Conservation (phyloP, 805 yeast species). For the Yamadazyma phyllophila region DNA sequence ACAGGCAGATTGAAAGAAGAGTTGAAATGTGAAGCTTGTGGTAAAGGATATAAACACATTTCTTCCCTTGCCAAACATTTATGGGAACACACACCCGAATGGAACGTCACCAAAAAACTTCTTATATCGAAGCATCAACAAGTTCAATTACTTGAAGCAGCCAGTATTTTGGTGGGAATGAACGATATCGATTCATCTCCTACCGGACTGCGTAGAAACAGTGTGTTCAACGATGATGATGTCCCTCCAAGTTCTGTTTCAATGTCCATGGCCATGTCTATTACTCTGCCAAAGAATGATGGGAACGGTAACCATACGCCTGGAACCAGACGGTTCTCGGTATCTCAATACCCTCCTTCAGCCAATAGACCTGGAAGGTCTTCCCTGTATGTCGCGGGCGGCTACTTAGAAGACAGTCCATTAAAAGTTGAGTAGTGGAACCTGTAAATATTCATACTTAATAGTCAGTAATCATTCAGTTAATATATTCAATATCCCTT, state of each 20-base stretch:
- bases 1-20: conserved; percentile 82
- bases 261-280: conserved; percentile 9
- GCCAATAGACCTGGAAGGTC: conserved; percentile 1
- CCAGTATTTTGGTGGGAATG: conserved; percentile 75
- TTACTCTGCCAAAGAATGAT: conserved; percentile 1
- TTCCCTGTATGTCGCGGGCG: conserved; percentile 20
- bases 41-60: conserved; percentile 87
- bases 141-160: conserved; percentile 78
- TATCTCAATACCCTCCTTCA: conserved; percentile 40
- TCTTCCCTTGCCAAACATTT: conserved; percentile 84
- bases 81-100: conserved; percentile 94
- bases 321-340: conserved; percentile 37
- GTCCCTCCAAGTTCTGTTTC: conserved; percentile 1
- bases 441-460: neutral
- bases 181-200: conserved; percentile 5
- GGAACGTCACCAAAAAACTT: conserved; percentile 82
- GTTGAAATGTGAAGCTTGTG: conserved; percentile 85
- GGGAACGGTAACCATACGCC: neutral
- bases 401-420: conserved; percentile 26
- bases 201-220: conserved; percentile 10
- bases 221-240: conserved; percentile 14
- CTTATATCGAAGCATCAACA: conserved; percentile 85
- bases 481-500: too few species aligned
- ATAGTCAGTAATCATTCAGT: neutral
- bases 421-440: neutral